Evolutionary conservation across 78 protist genomes (phyloP), one percentile per base, ranked within the genome.

Genomic region (Dictyostelium purpureum): DNA sequence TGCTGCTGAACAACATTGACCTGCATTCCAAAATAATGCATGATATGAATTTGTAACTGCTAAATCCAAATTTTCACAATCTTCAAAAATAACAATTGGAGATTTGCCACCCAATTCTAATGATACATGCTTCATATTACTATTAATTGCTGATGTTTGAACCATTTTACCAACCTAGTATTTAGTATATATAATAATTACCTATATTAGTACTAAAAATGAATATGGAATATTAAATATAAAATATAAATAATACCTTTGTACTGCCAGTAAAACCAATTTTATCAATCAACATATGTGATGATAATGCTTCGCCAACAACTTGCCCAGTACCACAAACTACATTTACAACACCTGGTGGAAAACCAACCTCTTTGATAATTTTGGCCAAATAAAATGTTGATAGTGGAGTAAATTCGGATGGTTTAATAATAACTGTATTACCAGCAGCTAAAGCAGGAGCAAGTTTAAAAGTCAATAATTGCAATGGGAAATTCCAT

Each of bases 101-200:
- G 95, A 81, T 92, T 98, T 98, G 49, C 99, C 99, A 35, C 99
- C 99, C 6, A 97, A 94, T 92, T 96, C 98, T 0, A 96, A 61
- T 12, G 95, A 59, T n/a, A 88, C 66, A 6, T 70, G 47, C 65
- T 90, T 90, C 26, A 90, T 19, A 45, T 90, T 90, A 26, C 76
- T 71, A 37, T 80, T 42, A 0, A 95, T 89, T 3, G 96, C 95
- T 6, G 96, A 70, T 37, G 14, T 37, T 91, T 37, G 47, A 49
- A 96, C 61, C 35, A 38, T 1, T 75, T 88, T 57, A 57, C 99
- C 98, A 69, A 87, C 71, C n/a, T n/a, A n/a, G n/a, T n/a, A n/a
- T n/a, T n/a, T n/a, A n/a, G n/a, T n/a, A n/a, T n/a, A n/a, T n/a
- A n/a, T n/a, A n/a, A n/a, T n/a, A n/a, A n/a, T n/a, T n/a, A n/a